Percentiles rank a stretch among this genome's conserved stretches.
These are phyloP conservation scores for Grosmannia serpens DNA, from an alignment of 2,329 filamentous ascomycete species.

Conservation along the genomic window DNA sequence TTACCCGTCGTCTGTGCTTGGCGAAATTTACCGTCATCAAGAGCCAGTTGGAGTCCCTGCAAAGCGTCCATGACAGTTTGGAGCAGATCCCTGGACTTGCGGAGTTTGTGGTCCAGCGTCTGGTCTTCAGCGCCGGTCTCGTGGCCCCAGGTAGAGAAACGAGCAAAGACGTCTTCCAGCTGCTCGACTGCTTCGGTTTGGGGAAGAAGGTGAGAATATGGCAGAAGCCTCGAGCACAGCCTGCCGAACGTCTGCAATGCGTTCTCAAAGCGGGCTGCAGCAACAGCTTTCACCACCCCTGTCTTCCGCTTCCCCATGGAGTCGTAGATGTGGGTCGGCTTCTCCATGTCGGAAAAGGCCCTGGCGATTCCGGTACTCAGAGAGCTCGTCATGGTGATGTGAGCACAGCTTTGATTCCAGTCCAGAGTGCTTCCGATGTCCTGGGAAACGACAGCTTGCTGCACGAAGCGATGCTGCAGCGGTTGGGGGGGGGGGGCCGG, in stretches of 20 bases:
- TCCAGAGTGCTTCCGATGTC: not conserved
- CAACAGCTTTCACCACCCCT: slow-evolving; percentile 7
- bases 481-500: not conserved
- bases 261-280: slow-evolving; percentile 10
- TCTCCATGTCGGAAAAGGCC: slow-evolving; percentile 2
- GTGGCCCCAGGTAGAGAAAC: slow-evolving; percentile 9
- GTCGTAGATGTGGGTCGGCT: slow-evolving; percentile 11
- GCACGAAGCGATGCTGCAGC: not conserved
- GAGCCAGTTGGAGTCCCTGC: slow-evolving; percentile 4
- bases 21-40: slow-evolving; percentile 6
- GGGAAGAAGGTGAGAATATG: slow-evolving; percentile 5
- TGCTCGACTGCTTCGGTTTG: not conserved
- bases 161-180: slow-evolving; percentile 7
- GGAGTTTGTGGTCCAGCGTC: slow-evolving; percentile 9
- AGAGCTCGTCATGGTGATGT: not conserved
- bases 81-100: slow-evolving; percentile 8
- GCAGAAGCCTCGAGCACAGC: slow-evolving; percentile 4
- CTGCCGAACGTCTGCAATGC: slow-evolving; percentile 7
- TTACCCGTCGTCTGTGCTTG: not conserved
- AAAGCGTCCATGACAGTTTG: slow-evolving; percentile 6
- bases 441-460: not conserved
- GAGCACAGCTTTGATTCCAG: not conserved
- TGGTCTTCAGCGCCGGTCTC: slow-evolving; percentile 10
- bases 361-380: not conserved
- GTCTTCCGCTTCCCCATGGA: slow-evolving; percentile 3